Base-by-base conservation (phyloP, 2,329 filamentous ascomycete species). In the Botrytis fragariae region DNA sequence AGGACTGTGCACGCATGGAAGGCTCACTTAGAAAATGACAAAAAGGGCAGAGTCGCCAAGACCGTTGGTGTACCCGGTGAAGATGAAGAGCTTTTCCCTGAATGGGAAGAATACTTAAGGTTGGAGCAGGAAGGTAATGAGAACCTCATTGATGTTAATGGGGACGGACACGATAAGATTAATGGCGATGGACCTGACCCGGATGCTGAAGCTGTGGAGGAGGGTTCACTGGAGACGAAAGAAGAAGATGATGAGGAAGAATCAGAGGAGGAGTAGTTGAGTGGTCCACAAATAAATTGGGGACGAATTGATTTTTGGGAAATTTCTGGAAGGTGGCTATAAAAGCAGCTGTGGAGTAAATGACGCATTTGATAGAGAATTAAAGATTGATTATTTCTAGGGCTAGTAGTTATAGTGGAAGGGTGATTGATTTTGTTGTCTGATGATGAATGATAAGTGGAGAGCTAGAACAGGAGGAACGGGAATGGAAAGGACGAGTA, bases 101-200 rank as follows among this genome's bases (percentile, higher is more conserved):
- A 98, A 80, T 99, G 96, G 96, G 93, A 97, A 7, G 92, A 96
- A 82, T 98, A 93, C 86, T 81, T 98, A 78, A 87, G 88, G 80
- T 81, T 97, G 75, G 96, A 98, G 85, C 88, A 87, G 74, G 91
- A 94, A 78, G 92, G 92, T 14, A 74, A 68, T 62, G 75, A 73
- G 6, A 77, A 68, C 64, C 73, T 81, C 2, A 77, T 80, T 72
- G 79, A 80, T 74, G 78, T 81, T 4, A 75, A 80, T 73, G 77
- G 74, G 8, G 65, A 75, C 25, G 72, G 48, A 29, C 61, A 72
- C 16, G 75, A 64, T 22, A 73, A 67, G 16, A 62, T 75, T 71
- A 76, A 78, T 74, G 77, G 73, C 7, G 74, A 76, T 64, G 77
- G 68, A 29, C 72, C 75, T n/a, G 77, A 77, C 72, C 73, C 76